These are phyloP conservation scores for Aspergillus latus DNA, from an alignment of 2,329 filamentous ascomycete genomes.

Conservation along the genomic window DNA sequence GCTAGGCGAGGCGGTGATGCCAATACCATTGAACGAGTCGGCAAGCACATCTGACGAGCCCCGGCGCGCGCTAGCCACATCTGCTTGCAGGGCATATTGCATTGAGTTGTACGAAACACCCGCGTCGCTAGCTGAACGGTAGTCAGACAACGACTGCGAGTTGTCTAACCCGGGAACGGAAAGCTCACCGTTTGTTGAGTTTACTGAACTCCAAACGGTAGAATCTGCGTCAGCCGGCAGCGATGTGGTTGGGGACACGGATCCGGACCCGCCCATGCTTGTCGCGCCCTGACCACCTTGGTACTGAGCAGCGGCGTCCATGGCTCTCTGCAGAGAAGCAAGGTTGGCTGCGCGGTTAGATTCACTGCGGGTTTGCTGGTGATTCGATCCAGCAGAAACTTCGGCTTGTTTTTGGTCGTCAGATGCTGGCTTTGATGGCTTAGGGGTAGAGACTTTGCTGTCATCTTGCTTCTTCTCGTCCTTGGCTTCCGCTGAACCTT, in stretches of 20 bases:
- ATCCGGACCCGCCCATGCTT: constrained; percentile 26
- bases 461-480: constrained; percentile 23
- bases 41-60: constrained; percentile 38
- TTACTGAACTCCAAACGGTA: constrained; percentile 14
- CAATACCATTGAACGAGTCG: constrained; percentile 36
- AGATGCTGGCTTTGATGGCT: constrained; percentile 26
- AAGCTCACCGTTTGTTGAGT: constrained; percentile 24
- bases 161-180: constrained; percentile 21
- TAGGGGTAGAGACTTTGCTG: constrained; percentile 28
- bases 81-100: constrained; percentile 36
- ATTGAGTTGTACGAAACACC: constrained; percentile 32
- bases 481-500: constrained; percentile 27
- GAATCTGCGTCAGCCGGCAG: constrained; percentile 16
- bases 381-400: constrained; percentile 29
- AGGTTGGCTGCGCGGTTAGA: constrained; percentile 43
- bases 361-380: constrained; percentile 41
- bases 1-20: constrained; percentile 30
- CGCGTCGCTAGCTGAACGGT: constrained; percentile 26
- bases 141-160: constrained; percentile 20
- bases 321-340: constrained; percentile 46
- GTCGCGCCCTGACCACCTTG: constrained; percentile 21
- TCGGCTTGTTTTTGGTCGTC: constrained; percentile 23
- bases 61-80: constrained; percentile 30
- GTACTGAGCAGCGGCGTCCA: constrained; percentile 42
- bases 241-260: constrained; percentile 32